Conservation (phyloP, 768 basidiomycete species). For the Auriculariales sp. region DNA sequence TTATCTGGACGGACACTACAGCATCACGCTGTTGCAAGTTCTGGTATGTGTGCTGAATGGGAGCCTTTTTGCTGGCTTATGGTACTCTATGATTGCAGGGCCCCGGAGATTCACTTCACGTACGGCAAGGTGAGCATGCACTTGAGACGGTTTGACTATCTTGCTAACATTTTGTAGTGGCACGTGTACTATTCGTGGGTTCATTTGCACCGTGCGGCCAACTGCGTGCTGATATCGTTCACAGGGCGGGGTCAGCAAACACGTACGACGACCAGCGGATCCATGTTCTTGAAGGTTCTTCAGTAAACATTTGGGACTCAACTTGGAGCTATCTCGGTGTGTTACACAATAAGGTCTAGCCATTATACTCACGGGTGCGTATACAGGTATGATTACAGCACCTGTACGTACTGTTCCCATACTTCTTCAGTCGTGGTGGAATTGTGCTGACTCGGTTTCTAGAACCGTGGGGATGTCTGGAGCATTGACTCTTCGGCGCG, state of each 20-base stretch:
- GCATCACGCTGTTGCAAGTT: slow-evolving; percentile 5
- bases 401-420: no score
- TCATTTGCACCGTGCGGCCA: no score
- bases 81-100: no score
- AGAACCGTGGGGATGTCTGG: slow-evolving; percentile 1
- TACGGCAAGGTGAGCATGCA: slow-evolving; percentile 4
- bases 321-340: slow-evolving; percentile 4
- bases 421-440: no score
- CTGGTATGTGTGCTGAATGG: no score
- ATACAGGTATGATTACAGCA: no score
- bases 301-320: slow-evolving; percentile 4
- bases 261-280: slow-evolving; percentile 1
- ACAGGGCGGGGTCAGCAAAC: background rate
- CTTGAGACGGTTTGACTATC: background rate
- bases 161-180: background rate
- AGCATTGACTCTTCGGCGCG: slow-evolving; percentile 1
- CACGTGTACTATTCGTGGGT: background rate
- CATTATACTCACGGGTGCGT: no score
- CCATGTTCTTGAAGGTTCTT: slow-evolving; percentile 1
- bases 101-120: slow-evolving; percentile 4
- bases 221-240: no score
- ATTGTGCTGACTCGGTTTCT: no score
- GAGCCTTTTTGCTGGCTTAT: no score
- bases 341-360: no score
- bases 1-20: slow-evolving; percentile 5